Evolutionary conservation across 495 filamentous ascomycete species (phyloP).

Genomic region (Trichoderma erinaceum): DNA sequence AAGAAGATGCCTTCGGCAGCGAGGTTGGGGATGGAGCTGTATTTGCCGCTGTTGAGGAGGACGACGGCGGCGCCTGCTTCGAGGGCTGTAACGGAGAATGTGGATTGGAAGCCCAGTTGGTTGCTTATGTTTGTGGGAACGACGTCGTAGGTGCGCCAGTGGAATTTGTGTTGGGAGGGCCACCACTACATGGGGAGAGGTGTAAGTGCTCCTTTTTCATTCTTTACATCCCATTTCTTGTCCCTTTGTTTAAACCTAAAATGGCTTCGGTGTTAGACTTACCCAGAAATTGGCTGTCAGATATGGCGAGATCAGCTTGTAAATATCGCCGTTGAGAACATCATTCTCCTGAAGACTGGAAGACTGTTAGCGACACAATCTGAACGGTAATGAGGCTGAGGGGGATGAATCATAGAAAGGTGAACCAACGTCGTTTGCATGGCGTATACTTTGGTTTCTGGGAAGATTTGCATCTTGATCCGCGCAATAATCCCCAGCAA

Average conservation of each 20-base stretch:
- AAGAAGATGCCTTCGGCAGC: constrained; percentile 44
- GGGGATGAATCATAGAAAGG: background rate
- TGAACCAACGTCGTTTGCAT: constrained; percentile 32
- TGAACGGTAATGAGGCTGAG: constrained; percentile 15
- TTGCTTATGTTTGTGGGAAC: constrained; percentile 32
- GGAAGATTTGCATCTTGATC: constrained; percentile 42
- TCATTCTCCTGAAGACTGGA: constrained; percentile 37
- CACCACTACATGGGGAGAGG: constrained; percentile 35
- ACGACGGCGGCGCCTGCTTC: constrained; percentile 36
- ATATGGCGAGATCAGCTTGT: constrained; percentile 43
- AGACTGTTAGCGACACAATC: background rate
- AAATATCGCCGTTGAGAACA: constrained; percentile 42
- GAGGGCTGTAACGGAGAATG: constrained; percentile 41
- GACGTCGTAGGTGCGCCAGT: constrained; percentile 45
- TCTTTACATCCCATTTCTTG: too few relatives aligned
- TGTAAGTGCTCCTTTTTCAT: background rate
- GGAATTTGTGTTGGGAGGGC: constrained; percentile 44
- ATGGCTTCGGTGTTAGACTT: background rate
- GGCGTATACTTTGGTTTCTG: constrained; percentile 44
- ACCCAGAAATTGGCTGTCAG: constrained; percentile 46
- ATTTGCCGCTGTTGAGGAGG: constrained; percentile 43
- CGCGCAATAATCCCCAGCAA: constrained; percentile 41
- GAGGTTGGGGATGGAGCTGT: constrained; percentile 43
- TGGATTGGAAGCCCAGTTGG: constrained; percentile 46
- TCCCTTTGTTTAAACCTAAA: background rate